phyloP scores from a whole-genome alignment of 176 grass and related monocot species.

The Triticum dicoccoides region DNA sequence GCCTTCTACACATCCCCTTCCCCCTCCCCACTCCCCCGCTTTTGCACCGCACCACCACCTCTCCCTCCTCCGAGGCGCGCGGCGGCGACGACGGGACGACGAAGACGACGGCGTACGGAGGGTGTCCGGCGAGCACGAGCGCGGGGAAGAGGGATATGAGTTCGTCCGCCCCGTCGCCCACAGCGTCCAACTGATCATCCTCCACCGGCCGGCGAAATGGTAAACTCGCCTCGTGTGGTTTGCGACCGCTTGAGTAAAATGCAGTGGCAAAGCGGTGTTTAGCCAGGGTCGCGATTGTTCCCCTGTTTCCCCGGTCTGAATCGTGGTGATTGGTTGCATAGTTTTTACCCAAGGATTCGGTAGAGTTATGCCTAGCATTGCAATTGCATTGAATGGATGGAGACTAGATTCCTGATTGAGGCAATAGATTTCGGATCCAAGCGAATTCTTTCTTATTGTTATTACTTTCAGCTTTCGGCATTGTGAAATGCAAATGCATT shows the following conservation, averaged over 20 bases:
- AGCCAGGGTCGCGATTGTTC: background rate
- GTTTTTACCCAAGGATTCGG: background rate
- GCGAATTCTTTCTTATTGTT: background rate
- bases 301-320: background rate
- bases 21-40: slow-evolving; percentile 42
- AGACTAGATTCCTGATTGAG: background rate
- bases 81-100: background rate
- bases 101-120: background rate
- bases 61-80: background rate
- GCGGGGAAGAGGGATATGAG: slow-evolving; percentile 27
- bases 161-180: background rate
- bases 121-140: background rate
- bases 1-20: slow-evolving; percentile 32
- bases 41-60: slow-evolving; percentile 25
- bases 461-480: background rate
- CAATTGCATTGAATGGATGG: background rate
- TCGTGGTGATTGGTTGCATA: background rate
- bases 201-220: slow-evolving; percentile 30
- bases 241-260: background rate
- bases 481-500: background rate
- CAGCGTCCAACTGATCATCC: slow-evolving; percentile 14
- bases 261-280: background rate
- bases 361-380: background rate
- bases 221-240: background rate
- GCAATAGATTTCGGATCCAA: background rate